Base-by-base conservation (phyloP, 352 stramenopile genomes). In the Phytophthora quininea region DNA sequence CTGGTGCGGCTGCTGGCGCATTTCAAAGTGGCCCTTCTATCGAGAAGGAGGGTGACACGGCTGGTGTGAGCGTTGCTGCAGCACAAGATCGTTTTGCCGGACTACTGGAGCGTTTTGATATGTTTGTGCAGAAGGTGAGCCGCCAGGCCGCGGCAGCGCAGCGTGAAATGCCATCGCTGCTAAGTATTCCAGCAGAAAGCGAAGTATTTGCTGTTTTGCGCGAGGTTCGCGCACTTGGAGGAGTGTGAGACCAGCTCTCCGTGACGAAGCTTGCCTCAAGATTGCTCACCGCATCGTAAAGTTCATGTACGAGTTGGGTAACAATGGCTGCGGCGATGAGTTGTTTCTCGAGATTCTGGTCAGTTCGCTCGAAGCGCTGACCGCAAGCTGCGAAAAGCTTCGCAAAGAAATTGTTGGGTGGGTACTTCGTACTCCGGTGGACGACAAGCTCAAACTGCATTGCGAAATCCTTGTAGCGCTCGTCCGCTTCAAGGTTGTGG, bases 221-320 rank as follows among this genome's bases (percentile, higher is more conserved):
- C 38, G 88, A 94, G 71, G 84, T 96, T 12, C 86, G 86, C 43
- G 82, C 84, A 42, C 74, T 95, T 46, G 86, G 86, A 19, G 70
- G 76, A 86, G 80, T 46, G 88, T 96, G n/a, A 91, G 92, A 69
- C 82, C 86, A 27, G 67, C 73, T 4, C 66, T 93, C 10, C 84
- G 90, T 15, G 90, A 97, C 69, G 96, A 99, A 75, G 89, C 93
- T 15, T 94, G 94, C 30, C 79, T 99, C n/a, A 97, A 94, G 73
- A 98, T 99, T 67, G 94, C 93, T 1, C 96, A 99, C 68, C 88
- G 86, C 27, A 98, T 99, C 56, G 98, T 99, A 64, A 99, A 99
- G 80, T 96, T 96, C 53, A 92, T 99, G 67, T 99, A 99, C 62
- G 96, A 99, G 64, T 69, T 96, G 19, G 86, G 86, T 14, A 82